Evolutionary conservation across 441 rosid species (phyloP).

Genomic region (Pelargonium australe): DNA sequence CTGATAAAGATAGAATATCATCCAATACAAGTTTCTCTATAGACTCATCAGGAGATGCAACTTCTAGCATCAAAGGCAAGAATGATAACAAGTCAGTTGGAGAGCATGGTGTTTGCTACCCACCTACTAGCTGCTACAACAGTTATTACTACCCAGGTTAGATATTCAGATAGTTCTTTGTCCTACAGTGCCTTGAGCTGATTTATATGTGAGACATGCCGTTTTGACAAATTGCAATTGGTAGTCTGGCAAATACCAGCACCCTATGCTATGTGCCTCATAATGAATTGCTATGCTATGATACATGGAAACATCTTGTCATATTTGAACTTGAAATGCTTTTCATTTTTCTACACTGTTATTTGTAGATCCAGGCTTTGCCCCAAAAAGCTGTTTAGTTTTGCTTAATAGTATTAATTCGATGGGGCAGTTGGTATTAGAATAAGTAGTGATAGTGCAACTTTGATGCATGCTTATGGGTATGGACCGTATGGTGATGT

Average conservation of each 20-base stretch:
- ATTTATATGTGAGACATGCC: background rate
- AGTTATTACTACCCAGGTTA: slow-evolving; percentile 49
- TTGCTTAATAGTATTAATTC: no score
- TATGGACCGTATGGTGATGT: no score
- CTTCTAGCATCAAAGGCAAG: slow-evolving; percentile 26
- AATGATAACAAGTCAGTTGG: slow-evolving; percentile 22
- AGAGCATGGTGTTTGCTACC: slow-evolving; percentile 24
- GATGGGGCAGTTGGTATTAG: no score
- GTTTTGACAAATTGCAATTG: background rate
- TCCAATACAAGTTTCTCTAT: slow-evolving; percentile 25
- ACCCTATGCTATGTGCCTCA: background rate
- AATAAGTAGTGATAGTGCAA: no score
- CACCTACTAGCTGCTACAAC: slow-evolving; percentile 31
- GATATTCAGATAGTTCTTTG: slow-evolving; percentile 15
- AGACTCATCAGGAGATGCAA: slow-evolving; percentile 20
- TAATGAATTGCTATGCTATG: background rate
- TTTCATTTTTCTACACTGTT: background rate
- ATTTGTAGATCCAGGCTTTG: background rate
- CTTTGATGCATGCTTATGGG: no score
- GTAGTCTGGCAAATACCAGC: background rate
- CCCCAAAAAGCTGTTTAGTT: background rate
- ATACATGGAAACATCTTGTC: background rate
- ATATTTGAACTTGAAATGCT: slow-evolving; percentile 2
- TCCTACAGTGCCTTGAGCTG: background rate
- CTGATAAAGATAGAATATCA: slow-evolving; percentile 27